Evolutionary conservation across 2,329 filamentous ascomycete genomes (phyloP), one percentile per base, ranked within the genome.

Genomic region (Thielaviopsis punctulata): DNA sequence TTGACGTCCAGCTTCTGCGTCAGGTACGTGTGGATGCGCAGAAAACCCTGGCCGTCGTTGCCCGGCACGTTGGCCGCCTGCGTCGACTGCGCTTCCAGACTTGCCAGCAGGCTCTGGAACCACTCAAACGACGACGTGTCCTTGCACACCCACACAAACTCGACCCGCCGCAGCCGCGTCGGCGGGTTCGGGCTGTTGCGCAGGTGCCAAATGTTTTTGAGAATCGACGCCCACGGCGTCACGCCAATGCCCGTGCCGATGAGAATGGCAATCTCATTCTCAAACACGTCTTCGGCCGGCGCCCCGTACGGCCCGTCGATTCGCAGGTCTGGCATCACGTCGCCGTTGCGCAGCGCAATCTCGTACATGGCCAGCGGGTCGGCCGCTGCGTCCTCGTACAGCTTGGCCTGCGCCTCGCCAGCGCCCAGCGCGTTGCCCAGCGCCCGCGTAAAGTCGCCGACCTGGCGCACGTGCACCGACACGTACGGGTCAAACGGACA

Each of bases 121-220:
- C 87, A 94, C 68, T 93, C 87, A 62, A 94, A 94, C 0, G 86
- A 90, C 23, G 75, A 82, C 0, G 86, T 92, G 62, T 92, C 85
- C 64, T 82, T 87, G 73, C 86, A 93, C 47, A 93, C 79, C 87
- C 87, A 94, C 69, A 94, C 88, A 66, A 94, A 94, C 65, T 94
- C 87, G 15, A 94, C 86, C 63, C 87, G 79, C 53, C 85, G 82
- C 47, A 94, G 77, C 62, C 86, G 83, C 48, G 76, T 79, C 1
- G 86, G 86, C 21, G 85, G 83, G 66, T 92, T 87, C 1, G 86
- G 85, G 23, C 79, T 75, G 51, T 86, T 79, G 51, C 87, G 84
- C 60, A 89, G 73, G 65, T 94, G 86, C 84, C 86, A 94, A 67
- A 94, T 93, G 65, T 90, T 92, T 70, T 94, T 94, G 57, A 86